Percentiles rank a stretch among this genome's conserved stretches.
Conservation (phyloP, 352 stramenopile species). For the Aphanomyces astaci region DNA sequence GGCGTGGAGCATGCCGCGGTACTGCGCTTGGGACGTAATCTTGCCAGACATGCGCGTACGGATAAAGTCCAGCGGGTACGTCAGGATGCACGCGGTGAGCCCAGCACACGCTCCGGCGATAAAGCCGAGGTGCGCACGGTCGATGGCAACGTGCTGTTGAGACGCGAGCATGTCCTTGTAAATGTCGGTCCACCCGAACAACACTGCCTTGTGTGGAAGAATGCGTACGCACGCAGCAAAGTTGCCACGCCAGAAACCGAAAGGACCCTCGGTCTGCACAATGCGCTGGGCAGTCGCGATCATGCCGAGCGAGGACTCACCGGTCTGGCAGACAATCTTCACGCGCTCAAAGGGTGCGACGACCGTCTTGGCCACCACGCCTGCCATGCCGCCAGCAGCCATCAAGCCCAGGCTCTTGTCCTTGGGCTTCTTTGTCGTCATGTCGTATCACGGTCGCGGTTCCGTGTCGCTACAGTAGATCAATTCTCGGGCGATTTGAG, state of each 20-base stretch:
- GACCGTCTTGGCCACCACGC: slow-evolving; percentile 73
- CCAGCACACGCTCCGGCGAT: slow-evolving; percentile 61
- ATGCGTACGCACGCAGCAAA: slow-evolving; percentile 64
- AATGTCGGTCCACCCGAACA: slow-evolving; percentile 80
- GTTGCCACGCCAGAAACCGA: slow-evolving; percentile 74
- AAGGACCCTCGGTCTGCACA: slow-evolving; percentile 41
- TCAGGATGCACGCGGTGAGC: slow-evolving; percentile 77
- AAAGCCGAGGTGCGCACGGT: slow-evolving; percentile 56
- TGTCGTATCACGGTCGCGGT: background rate
- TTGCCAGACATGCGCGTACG: slow-evolving; percentile 70
- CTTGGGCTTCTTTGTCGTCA: slow-evolving; percentile 27
- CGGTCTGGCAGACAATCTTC: slow-evolving; percentile 79
- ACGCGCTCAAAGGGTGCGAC: slow-evolving; percentile 74
- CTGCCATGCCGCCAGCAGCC: slow-evolving; percentile 55
- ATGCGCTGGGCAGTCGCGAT: slow-evolving; percentile 54
- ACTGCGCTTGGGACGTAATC: slow-evolving; percentile 54
- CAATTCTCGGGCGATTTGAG: background rate
- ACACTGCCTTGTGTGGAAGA: slow-evolving; percentile 68
- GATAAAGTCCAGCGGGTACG: slow-evolving; percentile 80
- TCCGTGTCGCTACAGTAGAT: too few species aligned
- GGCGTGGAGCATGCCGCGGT: slow-evolving; percentile 63
- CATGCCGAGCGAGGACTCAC: slow-evolving; percentile 59
- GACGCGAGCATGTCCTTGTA: slow-evolving; percentile 52
- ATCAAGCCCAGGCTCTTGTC: slow-evolving; percentile 57
- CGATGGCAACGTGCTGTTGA: slow-evolving; percentile 22